A percentile compares a stretch with the other conserved stretches of the same genome.
phyloP scores from a whole-genome alignment of 176 grass and related monocot genomes.

The Triticum timopheevii region DNA sequence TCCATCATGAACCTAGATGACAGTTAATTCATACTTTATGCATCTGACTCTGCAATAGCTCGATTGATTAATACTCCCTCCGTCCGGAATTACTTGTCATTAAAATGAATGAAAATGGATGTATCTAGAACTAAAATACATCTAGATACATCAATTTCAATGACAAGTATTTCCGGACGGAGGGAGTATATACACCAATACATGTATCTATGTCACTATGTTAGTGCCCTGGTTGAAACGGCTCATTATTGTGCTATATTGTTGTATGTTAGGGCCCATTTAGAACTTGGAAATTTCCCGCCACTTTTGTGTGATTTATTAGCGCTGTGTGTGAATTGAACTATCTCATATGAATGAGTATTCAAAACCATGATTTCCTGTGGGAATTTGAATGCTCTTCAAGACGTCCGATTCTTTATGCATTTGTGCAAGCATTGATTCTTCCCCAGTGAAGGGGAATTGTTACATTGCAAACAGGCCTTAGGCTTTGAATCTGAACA shows the following conservation, averaged over 20 bases:
- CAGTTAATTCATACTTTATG: neutral
- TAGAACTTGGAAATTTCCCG: neutral
- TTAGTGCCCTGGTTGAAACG: neutral
- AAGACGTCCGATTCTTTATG: no score
- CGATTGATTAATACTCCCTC: neutral
- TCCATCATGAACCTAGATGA: neutral
- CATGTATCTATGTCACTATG: neutral
- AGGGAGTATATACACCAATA: neutral
- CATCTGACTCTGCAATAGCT: neutral
- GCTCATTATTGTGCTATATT: neutral
- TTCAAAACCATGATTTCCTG: neutral
- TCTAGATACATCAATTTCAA: no score
- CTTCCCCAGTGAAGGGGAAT: neutral
- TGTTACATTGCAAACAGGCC: neutral
- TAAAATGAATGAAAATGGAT: no score
- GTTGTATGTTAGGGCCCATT: neutral
- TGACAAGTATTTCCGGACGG: no score
- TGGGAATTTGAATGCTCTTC: neutral
- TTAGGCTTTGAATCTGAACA: neutral
- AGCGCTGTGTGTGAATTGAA: neutral
- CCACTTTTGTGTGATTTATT: neutral
- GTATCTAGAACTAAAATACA: no score
- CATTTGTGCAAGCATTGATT: no score
- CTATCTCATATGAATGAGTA: neutral
- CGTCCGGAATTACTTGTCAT: no score